A percentile compares a stretch with the other conserved stretches of the same genome.
These are phyloP conservation scores for Adansonia rubrostipa DNA, from an alignment of 441 rosid genomes.

Conservation along the genomic window DNA sequence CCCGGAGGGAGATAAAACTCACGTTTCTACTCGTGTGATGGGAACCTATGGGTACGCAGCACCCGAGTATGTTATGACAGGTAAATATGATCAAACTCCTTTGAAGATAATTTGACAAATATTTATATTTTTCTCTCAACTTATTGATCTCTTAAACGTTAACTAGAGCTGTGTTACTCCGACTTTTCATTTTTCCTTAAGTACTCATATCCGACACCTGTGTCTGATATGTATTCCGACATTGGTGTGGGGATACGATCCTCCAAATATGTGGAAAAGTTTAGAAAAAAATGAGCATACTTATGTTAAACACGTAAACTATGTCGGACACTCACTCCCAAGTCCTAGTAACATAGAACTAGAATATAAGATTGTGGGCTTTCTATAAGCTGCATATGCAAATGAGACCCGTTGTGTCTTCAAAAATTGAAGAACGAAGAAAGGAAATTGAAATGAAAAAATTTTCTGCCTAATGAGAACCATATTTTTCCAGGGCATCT, in stretches of 20 bases:
- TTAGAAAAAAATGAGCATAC: no score
- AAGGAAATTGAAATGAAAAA: neutral
- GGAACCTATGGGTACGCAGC: conserved; percentile 63
- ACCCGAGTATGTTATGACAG: conserved; percentile 57
- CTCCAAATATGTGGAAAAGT: no score
- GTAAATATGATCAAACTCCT: conserved; percentile 29
- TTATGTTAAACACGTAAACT: no score
- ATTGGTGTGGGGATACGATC: no score
- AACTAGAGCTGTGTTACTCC: neutral
- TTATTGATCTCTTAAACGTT: neutral
- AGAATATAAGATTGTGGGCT: neutral
- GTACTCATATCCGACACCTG: no score
- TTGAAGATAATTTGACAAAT: neutral
- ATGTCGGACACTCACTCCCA: no score
- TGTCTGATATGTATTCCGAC: no score
- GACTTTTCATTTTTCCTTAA: no score
- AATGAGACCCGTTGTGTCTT: neutral
- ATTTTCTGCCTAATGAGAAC: neutral
- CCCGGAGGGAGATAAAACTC: conserved; percentile 52
- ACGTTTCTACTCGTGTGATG: conserved; percentile 45
- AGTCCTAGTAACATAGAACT: no score
- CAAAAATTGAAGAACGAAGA: neutral
- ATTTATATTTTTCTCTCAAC: neutral
- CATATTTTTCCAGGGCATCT: conserved; percentile 50
- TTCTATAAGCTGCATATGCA: neutral